Evolutionary conservation across 257 asterid genomes (phyloP).

Genomic region (Cordia subcordata): DNA sequence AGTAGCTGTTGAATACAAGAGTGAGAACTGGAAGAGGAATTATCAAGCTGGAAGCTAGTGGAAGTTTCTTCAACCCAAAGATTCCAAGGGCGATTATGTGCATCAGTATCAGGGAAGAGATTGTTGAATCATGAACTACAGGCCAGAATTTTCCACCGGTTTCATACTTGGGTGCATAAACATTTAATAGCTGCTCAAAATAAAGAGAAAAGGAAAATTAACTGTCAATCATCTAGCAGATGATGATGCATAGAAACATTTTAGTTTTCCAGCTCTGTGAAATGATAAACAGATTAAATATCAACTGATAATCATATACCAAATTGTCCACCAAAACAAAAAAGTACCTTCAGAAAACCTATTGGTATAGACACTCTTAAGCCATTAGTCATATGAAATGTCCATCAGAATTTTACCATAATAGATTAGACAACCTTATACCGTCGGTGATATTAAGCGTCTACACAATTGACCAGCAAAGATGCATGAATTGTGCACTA

Average conservation of each 20-base stretch:
- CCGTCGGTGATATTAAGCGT: no score
- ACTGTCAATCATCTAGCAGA: not conserved
- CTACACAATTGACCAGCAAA: no score
- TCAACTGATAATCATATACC: no score
- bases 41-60: slow-evolving; percentile 71
- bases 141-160: slow-evolving; percentile 97
- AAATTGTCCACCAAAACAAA: no score
- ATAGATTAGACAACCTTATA: no score
- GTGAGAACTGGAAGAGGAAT: slow-evolving; percentile 93
- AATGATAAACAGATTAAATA: no score
- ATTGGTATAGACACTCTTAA: no score
- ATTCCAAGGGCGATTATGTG: slow-evolving; percentile 90
- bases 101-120: slow-evolving; percentile 78
- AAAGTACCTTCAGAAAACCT: no score
- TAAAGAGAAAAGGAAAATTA: not conserved
- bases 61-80: slow-evolving; percentile 80
- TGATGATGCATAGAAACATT: not conserved
- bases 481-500: no score
- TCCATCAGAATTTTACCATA: no score
- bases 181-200: slow-evolving; percentile 61
- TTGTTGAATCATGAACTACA: slow-evolving; percentile 76
- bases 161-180: slow-evolving; percentile 73
- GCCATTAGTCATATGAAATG: no score
- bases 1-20: slow-evolving; percentile 77
- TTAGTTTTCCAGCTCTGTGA: no score